Conservation (phyloP, 495 filamentous ascomycete species). For the Trichoderma reesei region DNA sequence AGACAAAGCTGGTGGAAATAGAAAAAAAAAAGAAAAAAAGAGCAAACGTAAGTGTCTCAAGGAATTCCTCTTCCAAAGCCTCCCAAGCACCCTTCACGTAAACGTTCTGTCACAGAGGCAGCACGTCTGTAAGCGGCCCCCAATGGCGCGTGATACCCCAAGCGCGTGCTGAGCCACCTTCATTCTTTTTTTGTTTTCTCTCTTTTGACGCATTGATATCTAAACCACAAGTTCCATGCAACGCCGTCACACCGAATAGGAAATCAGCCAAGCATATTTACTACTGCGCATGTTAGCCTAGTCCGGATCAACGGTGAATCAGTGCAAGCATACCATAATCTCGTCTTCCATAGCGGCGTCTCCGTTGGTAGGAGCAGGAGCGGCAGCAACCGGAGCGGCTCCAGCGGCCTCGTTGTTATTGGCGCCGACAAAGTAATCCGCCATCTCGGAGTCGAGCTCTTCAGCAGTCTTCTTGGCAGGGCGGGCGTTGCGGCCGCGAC, state of each 20-base stretch:
- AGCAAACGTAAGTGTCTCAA: not conserved
- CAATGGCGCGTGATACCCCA: not conserved
- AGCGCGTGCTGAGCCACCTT: not conserved
- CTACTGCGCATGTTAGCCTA: not conserved
- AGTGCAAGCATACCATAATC: constrained; percentile 20
- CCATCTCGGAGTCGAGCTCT: constrained; percentile 91
- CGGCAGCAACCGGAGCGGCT: constrained; percentile 23
- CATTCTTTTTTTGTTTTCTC: not conserved
- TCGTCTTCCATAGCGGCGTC: constrained; percentile 47
- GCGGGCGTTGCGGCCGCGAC: constrained; percentile 46
- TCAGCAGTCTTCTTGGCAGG: constrained; percentile 83
- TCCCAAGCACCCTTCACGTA: not conserved
- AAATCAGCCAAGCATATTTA: not conserved
- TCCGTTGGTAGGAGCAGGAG: constrained; percentile 30
- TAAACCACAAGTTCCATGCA: not conserved
- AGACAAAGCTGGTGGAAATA: not conserved
- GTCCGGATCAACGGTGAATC: not conserved
- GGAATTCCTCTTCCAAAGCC: not conserved
- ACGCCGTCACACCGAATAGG: not conserved
- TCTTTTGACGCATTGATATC: not conserved
- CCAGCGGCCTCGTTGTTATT: constrained; percentile 35
- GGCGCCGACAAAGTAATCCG: constrained; percentile 64
- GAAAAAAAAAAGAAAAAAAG: not conserved
- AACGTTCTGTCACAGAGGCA: not conserved
- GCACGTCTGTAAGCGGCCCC: not conserved